Conservation (phyloP, 2,329 filamentous ascomycete species). For the Alternaria sp. region DNA sequence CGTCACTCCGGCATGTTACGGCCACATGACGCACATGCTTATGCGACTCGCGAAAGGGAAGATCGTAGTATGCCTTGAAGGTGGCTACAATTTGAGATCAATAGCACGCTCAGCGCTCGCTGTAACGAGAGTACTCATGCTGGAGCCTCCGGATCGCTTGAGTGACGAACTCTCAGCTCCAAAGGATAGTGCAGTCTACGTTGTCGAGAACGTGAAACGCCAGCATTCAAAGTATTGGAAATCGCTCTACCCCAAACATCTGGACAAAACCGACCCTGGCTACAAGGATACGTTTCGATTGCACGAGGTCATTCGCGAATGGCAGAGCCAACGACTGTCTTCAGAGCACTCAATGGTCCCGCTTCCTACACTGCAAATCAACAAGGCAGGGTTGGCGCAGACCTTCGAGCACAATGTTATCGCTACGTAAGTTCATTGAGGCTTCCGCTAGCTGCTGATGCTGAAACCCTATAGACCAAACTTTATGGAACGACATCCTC, state of each 20-base stretch:
- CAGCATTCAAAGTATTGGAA: conserved; percentile 79
- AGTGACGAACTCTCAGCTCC: conserved; percentile 57
- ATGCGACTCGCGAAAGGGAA: conserved; percentile 93
- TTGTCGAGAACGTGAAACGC: conserved; percentile 65
- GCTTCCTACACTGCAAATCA: conserved; percentile 76
- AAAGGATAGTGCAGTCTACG: conserved; percentile 59
- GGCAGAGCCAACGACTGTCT: conserved; percentile 75
- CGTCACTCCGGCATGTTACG: conserved; percentile 89
- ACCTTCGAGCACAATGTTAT: conserved; percentile 88
- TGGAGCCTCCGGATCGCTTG: conserved; percentile 79
- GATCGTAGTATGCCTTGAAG: conserved; percentile 90
- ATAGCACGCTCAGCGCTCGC: conserved; percentile 93
- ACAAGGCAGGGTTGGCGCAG: conserved; percentile 74
- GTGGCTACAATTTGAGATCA: conserved; percentile 91
- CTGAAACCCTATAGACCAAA: conserved; percentile 60
- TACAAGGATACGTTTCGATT: conserved; percentile 62
- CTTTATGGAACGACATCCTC: conserved; percentile 69
- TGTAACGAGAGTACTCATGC: conserved; percentile 92
- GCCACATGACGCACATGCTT: conserved; percentile 99
- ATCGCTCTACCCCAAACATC: conserved; percentile 76
- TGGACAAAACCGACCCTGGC: conserved; percentile 40
- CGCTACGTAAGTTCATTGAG: conserved; percentile 65
- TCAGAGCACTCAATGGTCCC: conserved; percentile 80
- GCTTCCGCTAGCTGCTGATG: neutral
- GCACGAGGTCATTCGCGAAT: conserved; percentile 80